Evolutionary conservation across 768 basidiomycete genomes (phyloP), one percentile per base, ranked within the genome.

Genomic region (Hemileccinum impolitum): DNA sequence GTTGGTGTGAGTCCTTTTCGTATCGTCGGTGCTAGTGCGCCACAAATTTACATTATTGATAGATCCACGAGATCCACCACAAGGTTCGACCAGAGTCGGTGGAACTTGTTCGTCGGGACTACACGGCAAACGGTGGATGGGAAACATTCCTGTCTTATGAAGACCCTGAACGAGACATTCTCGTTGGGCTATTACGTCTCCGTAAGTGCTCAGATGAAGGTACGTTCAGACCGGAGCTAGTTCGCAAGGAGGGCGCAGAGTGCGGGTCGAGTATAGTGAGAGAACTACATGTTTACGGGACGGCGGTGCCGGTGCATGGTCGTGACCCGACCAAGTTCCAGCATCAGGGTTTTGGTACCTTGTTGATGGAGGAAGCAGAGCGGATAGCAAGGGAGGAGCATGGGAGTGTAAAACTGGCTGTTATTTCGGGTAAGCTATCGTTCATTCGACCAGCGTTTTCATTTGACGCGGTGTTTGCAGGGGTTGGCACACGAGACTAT

Each of bases 61-160:
- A 95, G 93, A 90, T 98, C 50, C 94, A 97, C 68, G 96, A 99
- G 70, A 98, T 99, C 41, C 96, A 99, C 65, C 87, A 96, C 74
- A 94, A 95, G 72, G 91, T 98, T 39, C 83, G 94, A 18, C 94
- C 94, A 51, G 90, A 95, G 66, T 87, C 90, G 14, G 89, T 96
- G 44, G 96, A 99, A 68, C 84, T 99, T 4, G 82, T 99, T 30
- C 81, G 96, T 50, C 79, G 96, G 35, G 96, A 99, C 66, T 99
- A 99, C 67, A 74, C 88, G 3, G 96, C 96, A 26, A 99, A 98
- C 63, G 95, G 94, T 6, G 94, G 96, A 39, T 99, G 96, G 96
- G 96, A 99, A 72, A 98, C 96, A 2, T 99, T 99, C 80, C 72
- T 99, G 6, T 95, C 94, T 25, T 99, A 98, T 64, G 96, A 99